Conservation (phyloP, 108 stramenopile species). For the Nitzschia putrida region DNA sequence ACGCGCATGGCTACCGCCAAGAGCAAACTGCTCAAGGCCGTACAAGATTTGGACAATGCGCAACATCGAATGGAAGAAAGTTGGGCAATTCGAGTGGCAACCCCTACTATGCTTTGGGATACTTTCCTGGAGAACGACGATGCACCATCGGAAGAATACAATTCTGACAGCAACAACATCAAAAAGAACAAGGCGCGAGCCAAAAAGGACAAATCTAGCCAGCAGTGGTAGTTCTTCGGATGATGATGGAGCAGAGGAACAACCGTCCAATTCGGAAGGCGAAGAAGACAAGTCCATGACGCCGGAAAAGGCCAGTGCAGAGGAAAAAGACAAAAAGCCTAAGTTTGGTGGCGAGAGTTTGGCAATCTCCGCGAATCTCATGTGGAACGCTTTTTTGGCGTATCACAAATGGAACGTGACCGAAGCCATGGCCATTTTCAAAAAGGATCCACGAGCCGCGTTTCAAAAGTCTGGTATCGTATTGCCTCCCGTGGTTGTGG, state of each 20-base stretch:
- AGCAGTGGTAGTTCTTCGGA: not conserved
- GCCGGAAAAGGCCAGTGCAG: not conserved
- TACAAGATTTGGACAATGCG: not conserved
- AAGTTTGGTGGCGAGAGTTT: not conserved
- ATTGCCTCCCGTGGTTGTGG: not conserved
- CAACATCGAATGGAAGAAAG: not conserved
- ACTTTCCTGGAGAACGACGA: too few relatives aligned
- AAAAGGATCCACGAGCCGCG: conserved; percentile 18
- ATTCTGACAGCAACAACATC: too few relatives aligned
- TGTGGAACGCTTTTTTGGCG: conserved; percentile 26
- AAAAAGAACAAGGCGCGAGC: not conserved
- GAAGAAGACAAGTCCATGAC: conserved; percentile 4
- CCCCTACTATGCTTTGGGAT: not conserved
- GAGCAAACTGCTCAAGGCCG: conserved; percentile 10
- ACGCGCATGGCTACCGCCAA: conserved; percentile 10
- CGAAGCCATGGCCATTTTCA: conserved; percentile 32
- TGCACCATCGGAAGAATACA: too few relatives aligned
- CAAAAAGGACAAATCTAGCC: not conserved
- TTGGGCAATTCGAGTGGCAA: not conserved
- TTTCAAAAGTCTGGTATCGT: conserved; percentile 29
- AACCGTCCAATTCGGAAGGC: not conserved
- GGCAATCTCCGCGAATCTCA: not conserved
- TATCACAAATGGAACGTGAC: conserved; percentile 42
- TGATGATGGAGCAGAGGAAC: not conserved
- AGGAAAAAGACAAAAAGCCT: not conserved